Evolutionary conservation across 306 rosid species (phyloP), one percentile per base, ranked within the genome.

Genomic region (Castanea crenata): DNA sequence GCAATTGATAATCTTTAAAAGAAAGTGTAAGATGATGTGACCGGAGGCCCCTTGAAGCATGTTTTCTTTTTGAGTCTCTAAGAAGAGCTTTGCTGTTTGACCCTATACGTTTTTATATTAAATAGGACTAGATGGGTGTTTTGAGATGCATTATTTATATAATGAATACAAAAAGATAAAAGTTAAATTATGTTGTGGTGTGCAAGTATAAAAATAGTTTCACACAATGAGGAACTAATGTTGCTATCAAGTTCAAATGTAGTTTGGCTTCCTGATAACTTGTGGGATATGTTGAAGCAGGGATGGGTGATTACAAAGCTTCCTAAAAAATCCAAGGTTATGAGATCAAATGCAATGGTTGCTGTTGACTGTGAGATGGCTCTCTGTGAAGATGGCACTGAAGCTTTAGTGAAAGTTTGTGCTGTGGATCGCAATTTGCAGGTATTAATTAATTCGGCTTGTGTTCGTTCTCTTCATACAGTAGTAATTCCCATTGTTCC

Each of bases 361-460:
- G 97, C 96, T 78, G 90, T 95, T 86, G 99, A 95, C 74, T 95
- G 98, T 78, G 99, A 93, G 91, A 95, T 95, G 99, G 99, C 91
- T 78, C 94, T 86, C 32, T 95, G 98, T 74, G 89, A 86, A 76
- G 99, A 95, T 83, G 97, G 93, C 70, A 83, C 94, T 54, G 96
- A 95, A 57, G 97, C 91, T n/a, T 73, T 93, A 79, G 98, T 93
- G 62, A 84, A 85, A 82, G 88, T 93, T 71, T 93, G 98, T 55
- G 89, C 90, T 34, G 98, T 95, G 78, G 96, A 93, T 85, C 87
- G 79, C 19, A 78, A 91, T 76, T 87, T 88, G 76, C 81, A 91
- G 97, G 99, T 92, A 87, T 76, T 41, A 16, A 35, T 35, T 68
- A 1, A 68, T 80, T 68, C 15, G 56, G 78, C 64, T 13, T 4